Conservation (phyloP, 2,329 filamentous ascomycete species). For the Arthroderma sp. region DNA sequence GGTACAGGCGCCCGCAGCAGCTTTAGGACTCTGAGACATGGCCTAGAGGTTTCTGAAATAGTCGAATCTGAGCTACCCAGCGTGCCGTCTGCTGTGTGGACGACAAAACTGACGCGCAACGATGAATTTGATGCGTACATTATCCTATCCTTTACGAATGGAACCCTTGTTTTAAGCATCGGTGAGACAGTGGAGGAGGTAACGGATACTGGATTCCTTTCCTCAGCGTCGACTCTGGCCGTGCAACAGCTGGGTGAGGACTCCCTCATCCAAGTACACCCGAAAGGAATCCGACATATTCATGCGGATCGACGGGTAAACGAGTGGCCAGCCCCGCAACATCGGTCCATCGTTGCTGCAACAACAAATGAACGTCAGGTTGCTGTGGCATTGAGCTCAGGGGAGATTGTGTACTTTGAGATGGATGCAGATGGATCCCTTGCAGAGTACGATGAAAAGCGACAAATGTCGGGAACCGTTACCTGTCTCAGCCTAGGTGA, state of each 20-base stretch:
- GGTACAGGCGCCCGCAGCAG: constrained; percentile 79
- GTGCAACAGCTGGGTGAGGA: constrained; percentile 91
- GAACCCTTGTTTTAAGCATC: constrained; percentile 83
- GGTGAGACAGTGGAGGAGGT: constrained; percentile 96
- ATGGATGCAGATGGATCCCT: constrained; percentile 85
- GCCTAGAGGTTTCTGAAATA: constrained; percentile 83
- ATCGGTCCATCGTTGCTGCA: constrained; percentile 88
- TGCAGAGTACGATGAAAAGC: constrained; percentile 88
- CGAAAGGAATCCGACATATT: constrained; percentile 90
- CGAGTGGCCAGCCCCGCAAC: constrained; percentile 86
- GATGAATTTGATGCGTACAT: constrained; percentile 92
- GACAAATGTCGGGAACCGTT: constrained; percentile 88
- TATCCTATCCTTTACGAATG: constrained; percentile 81
- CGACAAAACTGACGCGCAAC: constrained; percentile 66
- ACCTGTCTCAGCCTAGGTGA: constrained; percentile 89
- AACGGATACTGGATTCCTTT: constrained; percentile 81
- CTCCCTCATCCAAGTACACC: constrained; percentile 84
- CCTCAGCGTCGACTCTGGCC: constrained; percentile 75
- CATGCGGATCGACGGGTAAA: constrained; percentile 63
- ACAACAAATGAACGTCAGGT: constrained; percentile 90
- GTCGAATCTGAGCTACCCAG: constrained; percentile 87
- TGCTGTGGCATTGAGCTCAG: constrained; percentile 83
- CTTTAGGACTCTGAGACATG: constrained; percentile 86
- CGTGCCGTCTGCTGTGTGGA: constrained; percentile 88
- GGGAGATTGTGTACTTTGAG: constrained; percentile 96